phyloP scores from a whole-genome alignment of 2,329 filamentous ascomycete genomes.

The Nemania abortiva region DNA sequence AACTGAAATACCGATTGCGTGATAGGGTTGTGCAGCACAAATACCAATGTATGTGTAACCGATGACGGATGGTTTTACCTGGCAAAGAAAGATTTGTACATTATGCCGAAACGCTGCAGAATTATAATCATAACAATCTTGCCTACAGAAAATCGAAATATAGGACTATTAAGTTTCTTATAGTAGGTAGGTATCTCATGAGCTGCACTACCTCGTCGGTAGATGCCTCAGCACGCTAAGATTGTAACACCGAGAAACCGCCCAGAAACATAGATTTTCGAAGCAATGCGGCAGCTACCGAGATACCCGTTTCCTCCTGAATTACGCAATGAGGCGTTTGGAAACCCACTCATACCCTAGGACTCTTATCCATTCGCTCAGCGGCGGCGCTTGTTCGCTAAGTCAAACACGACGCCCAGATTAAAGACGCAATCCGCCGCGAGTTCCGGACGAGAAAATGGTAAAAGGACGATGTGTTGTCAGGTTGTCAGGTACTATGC shows the following conservation, averaged over 20 bases:
- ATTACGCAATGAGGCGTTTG: conserved; percentile 7
- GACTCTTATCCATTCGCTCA: conserved; percentile 2
- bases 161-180: too few species aligned
- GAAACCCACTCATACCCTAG: not conserved
- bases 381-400: conserved; percentile 8
- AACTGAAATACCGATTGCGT: conserved; percentile 23
- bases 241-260: not conserved
- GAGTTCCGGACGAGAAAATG: not conserved
- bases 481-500: not conserved
- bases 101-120: not conserved
- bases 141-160: not conserved
- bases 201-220: not conserved
- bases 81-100: not conserved
- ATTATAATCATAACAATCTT: not conserved
- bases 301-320: not conserved
- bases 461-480: not conserved
- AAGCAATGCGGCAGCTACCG: not conserved
- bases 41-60: conserved; percentile 5
- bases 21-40: conserved; percentile 32
- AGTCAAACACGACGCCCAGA: conserved; percentile 1
- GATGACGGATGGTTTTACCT: conserved; percentile 1
- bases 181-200: not conserved
- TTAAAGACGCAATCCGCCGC: conserved; percentile 13
- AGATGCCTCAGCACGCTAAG: not conserved
- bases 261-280: not conserved